phyloP scores from a whole-genome alignment of 257 asterid genomes.

The Coffea canephora region DNA sequence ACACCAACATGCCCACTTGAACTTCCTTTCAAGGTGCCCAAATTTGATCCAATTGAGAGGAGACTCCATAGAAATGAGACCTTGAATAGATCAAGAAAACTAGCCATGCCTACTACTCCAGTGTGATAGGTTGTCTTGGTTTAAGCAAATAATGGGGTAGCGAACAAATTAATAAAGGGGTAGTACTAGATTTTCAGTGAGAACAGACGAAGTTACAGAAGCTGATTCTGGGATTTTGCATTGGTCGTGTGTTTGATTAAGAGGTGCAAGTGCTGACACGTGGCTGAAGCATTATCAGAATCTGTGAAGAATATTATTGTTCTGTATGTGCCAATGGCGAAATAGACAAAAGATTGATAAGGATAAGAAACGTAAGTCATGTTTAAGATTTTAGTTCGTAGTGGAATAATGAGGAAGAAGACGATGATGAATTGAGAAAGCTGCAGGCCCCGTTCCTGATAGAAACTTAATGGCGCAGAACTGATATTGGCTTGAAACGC shows the following conservation, averaged over 20 bases:
- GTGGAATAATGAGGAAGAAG: not conserved
- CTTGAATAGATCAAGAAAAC: conserved; percentile 31
- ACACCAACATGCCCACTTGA: conserved; percentile 18
- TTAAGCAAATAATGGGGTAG: not conserved
- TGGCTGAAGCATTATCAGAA: conserved; percentile 18
- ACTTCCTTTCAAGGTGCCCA: conserved; percentile 15
- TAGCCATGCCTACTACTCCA: not conserved
- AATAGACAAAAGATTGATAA: not conserved
- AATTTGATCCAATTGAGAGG: conserved; percentile 30
- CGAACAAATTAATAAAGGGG: not conserved
- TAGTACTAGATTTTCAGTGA: not conserved
- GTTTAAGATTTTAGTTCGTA: not conserved
- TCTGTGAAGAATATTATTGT: not conserved
- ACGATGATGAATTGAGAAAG: not conserved
- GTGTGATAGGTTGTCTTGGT: not conserved
- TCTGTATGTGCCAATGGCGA: not conserved
- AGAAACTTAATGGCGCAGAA: too few relatives aligned
- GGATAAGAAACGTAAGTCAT: not conserved
- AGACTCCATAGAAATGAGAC: conserved; percentile 45
- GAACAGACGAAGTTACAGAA: too few relatives aligned
- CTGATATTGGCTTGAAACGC: too few relatives aligned
- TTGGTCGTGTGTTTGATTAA: not conserved
- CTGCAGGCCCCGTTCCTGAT: too few relatives aligned
- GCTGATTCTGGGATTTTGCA: too few relatives aligned
- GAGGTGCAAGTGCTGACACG: conserved; percentile 15